Percentiles rank a stretch among this genome's conserved stretches.
Conservation (phyloP, 306 rosid genomes). For the Citrullus amarus region DNA sequence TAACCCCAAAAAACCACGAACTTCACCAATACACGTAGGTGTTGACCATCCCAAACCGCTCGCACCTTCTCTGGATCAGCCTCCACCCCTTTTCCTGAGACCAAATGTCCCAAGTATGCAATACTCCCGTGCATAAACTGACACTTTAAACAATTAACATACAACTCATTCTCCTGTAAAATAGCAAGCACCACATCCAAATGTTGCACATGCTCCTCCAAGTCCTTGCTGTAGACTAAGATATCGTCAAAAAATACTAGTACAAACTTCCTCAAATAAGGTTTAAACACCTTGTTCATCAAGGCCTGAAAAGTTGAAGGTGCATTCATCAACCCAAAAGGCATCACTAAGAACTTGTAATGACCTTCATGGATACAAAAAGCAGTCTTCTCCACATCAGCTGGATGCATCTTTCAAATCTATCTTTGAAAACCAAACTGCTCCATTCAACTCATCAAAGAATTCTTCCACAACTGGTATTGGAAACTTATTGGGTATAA, state of each 20-base stretch:
- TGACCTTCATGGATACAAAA: background rate
- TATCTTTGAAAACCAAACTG: background rate
- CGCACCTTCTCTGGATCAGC: no score
- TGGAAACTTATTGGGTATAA: no score
- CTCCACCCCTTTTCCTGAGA: no score
- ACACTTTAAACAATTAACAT: no score
- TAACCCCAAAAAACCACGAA: no score
- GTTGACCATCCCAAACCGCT: no score
- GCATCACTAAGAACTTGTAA: background rate
- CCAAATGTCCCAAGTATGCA: no score
- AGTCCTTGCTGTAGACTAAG: background rate
- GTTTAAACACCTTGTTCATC: background rate
- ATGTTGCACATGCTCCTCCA: no score
- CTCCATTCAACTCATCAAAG: background rate
- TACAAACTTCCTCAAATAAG: background rate
- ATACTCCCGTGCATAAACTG: no score
- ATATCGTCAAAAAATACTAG: background rate
- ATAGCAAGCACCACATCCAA: no score
- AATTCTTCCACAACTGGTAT: background rate
- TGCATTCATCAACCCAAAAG: background rate
- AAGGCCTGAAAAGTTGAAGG: background rate
- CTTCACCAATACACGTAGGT: no score
- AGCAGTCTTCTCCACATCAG: background rate
- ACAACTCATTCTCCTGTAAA: no score
- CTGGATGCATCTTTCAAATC: fast-evolving